Percentiles rank a stretch among this genome's conserved stretches.
phyloP scores from a whole-genome alignment of 192 early-diverging fungal genomes.

The Umbelopsis vinacea region DNA sequence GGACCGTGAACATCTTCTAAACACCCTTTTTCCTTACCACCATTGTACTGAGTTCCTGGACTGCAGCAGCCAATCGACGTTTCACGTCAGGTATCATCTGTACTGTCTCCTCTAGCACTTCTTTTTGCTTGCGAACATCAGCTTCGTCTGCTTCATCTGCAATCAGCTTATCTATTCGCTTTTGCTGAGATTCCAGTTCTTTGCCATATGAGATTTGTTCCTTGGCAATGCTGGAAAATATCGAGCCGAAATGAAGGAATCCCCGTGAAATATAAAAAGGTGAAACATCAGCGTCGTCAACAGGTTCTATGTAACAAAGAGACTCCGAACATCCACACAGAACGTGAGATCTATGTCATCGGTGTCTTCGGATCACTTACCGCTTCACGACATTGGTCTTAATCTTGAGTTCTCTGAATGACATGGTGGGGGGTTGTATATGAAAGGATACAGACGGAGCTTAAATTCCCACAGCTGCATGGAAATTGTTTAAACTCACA shows the following conservation, averaged over 20 bases:
- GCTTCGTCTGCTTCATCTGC: conserved; percentile 56
- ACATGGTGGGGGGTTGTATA: conserved; percentile 36
- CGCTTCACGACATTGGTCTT: conserved; percentile 65
- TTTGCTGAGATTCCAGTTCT: conserved; percentile 53
- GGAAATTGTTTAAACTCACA: too few species aligned
- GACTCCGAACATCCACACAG: background rate
- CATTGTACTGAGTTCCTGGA: conserved; percentile 48
- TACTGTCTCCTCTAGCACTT: conserved; percentile 63
- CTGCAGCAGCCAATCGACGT: conserved; percentile 50
- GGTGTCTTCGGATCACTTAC: conserved; percentile 37
- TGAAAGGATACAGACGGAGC: background rate
- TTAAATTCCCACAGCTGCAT: background rate
- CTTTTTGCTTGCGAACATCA: conserved; percentile 66
- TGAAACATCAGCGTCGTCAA: background rate
- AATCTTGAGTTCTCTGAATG: conserved; percentile 59
- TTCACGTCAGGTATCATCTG: conserved; percentile 66
- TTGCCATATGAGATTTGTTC: conserved; percentile 54
- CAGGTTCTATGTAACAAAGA: background rate
- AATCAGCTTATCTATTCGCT: conserved; percentile 56
- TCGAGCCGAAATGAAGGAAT: too few species aligned
- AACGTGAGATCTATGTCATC: background rate
- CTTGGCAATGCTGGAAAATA: conserved; percentile 46
- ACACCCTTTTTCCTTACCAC: conserved; percentile 44
- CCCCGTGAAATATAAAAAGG: conserved; percentile 5
- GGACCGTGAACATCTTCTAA: too few species aligned